Conservation (phyloP, 352 stramenopile species). For the Pseudoperonospora humuli region DNA sequence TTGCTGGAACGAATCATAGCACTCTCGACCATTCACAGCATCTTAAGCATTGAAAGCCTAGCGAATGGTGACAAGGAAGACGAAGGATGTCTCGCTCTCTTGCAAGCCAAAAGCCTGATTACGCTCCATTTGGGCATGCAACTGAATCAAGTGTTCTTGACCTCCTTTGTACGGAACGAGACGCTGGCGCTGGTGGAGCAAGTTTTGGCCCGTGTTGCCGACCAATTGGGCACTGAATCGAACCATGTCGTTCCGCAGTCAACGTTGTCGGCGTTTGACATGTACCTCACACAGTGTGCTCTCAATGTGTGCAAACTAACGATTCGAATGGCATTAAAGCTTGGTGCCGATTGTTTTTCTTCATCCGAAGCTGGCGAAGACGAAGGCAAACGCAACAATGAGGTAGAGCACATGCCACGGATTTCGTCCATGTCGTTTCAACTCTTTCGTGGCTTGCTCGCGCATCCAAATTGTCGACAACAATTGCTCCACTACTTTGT, state of each 20-base stretch:
- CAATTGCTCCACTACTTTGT: slow-evolving; percentile 56
- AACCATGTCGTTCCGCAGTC: not conserved
- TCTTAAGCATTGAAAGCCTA: slow-evolving; percentile 15
- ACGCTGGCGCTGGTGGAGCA: slow-evolving; percentile 29
- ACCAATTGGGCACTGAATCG: slow-evolving; percentile 10
- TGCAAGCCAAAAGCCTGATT: slow-evolving; percentile 61
- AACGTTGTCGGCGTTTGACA: slow-evolving; percentile 22
- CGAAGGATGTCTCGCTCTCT: slow-evolving; percentile 10
- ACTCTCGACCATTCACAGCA: slow-evolving; percentile 22
- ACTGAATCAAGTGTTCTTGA: slow-evolving; percentile 32
- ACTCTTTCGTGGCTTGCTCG: slow-evolving; percentile 38
- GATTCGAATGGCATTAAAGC: slow-evolving; percentile 56
- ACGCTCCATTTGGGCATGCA: slow-evolving; percentile 54
- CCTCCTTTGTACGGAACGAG: slow-evolving; percentile 28
- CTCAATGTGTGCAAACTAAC: slow-evolving; percentile 46
- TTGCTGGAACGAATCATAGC: slow-evolving; percentile 34
- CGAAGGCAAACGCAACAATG: slow-evolving; percentile 10
- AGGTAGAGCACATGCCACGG: slow-evolving; percentile 8
- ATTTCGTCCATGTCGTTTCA: slow-evolving; percentile 47
- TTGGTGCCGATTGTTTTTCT: slow-evolving; percentile 58
- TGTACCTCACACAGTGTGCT: slow-evolving; percentile 56
- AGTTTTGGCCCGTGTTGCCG: slow-evolving; percentile 20
- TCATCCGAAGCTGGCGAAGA: slow-evolving; percentile 20
- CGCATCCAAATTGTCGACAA: slow-evolving; percentile 36
- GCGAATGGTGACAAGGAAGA: not conserved